Percentiles rank a stretch among this genome's conserved stretches.
Conservation (phyloP, 2,329 filamentous ascomycete genomes). For the Xylaria arbuscula region DNA sequence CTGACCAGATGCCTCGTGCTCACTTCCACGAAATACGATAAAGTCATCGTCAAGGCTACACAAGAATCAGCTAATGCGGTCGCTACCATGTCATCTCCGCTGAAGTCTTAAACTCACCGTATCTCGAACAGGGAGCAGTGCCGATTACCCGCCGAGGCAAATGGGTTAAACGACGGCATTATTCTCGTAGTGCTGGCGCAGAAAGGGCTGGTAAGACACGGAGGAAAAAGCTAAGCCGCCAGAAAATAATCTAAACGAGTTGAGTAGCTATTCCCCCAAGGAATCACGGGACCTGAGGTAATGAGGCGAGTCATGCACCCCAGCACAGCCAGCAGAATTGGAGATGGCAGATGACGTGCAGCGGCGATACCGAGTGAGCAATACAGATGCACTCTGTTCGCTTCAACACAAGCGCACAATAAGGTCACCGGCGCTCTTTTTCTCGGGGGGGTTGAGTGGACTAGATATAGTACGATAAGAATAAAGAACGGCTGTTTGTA, state of each 20-base stretch:
- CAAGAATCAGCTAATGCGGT: constrained; percentile 18
- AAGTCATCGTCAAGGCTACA: constrained; percentile 80
- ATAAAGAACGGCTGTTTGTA: not conserved
- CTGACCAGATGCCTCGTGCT: constrained; percentile 80
- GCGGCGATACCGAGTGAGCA: constrained; percentile 20
- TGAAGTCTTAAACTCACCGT: constrained; percentile 57
- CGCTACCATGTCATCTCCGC: not conserved
- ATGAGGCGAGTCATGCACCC: constrained; percentile 31
- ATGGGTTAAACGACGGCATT: constrained; percentile 69
- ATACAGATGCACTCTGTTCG: not conserved
- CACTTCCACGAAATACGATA: constrained; percentile 79
- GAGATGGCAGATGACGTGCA: constrained; percentile 25
- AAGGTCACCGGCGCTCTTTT: not conserved
- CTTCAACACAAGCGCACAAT: not conserved
- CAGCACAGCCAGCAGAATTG: constrained; percentile 4
- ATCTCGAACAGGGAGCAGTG: constrained; percentile 68
- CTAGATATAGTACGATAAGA: not conserved
- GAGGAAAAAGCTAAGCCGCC: constrained; percentile 28
- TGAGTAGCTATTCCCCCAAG: not conserved
- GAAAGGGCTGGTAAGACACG: constrained; percentile 21
- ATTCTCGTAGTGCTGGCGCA: constrained; percentile 35
- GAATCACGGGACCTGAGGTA: constrained; percentile 23
- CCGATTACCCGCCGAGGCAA: constrained; percentile 63
- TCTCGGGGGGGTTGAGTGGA: not conserved
- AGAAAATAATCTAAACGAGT: constrained; percentile 19